Percentiles rank a stretch among this genome's conserved stretches.
Evolutionary conservation across 371 early-diverging fungal genomes (phyloP).

Genomic region (Zancudomyces culisetae): DNA sequence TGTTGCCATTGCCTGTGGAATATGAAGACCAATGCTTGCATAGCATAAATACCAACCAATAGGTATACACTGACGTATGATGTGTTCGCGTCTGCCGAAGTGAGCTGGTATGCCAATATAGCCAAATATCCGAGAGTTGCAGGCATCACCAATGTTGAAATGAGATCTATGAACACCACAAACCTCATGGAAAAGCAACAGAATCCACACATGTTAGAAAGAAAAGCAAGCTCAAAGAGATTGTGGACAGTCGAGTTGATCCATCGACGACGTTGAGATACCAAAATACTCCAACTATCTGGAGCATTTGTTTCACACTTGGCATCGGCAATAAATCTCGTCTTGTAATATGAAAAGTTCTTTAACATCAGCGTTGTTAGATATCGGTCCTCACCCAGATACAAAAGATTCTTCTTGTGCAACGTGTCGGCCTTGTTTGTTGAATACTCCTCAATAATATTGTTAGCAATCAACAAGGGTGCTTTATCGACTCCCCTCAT

Average conservation of each 20-base stretch:
- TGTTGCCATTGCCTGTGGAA: conserved; percentile 81
- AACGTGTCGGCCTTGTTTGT: conserved; percentile 91
- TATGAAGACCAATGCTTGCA: conserved; percentile 71
- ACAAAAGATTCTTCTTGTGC: conserved; percentile 84
- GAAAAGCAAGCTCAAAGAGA: conserved; percentile 68
- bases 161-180: conserved; percentile 80
- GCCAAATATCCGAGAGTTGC: conserved; percentile 72
- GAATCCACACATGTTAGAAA: conserved; percentile 86
- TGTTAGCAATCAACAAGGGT: conserved; percentile 60
- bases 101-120: conserved; percentile 60
- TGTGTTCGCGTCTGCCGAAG: conserved; percentile 58
- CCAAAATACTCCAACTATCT: conserved; percentile 76
- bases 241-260: conserved; percentile 97
- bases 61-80: conserved; percentile 65
- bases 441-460: conserved; percentile 86
- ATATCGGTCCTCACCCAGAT: conserved; percentile 73
- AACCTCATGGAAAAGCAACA: conserved; percentile 98
- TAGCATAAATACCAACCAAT: conserved; percentile 57
- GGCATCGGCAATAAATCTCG: conserved; percentile 92
- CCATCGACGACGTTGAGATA: conserved; percentile 96
- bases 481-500: conserved; percentile 48
- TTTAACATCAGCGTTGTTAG: conserved; percentile 97
- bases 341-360: conserved; percentile 93
- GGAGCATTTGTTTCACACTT: conserved; percentile 95
- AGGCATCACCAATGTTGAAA: conserved; percentile 83